Conservation (phyloP, 805 yeast species). For the Torulaspora microellipsoides region DNA sequence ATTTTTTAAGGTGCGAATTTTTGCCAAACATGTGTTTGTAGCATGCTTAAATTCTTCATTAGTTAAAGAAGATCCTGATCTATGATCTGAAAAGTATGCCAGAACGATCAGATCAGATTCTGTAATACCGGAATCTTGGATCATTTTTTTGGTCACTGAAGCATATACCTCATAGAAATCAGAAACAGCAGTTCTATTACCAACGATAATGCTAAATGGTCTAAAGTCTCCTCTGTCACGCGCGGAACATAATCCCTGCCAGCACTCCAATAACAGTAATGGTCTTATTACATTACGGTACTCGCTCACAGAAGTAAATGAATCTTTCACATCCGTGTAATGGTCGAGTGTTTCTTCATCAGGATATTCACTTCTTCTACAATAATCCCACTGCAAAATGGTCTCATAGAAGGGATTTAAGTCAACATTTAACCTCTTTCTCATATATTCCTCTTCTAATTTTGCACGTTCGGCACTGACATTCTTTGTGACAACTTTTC, state of each 20-base stretch:
- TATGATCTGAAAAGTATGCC: slow-evolving; percentile 44
- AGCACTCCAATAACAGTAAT: slow-evolving; percentile 77
- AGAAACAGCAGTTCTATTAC: slow-evolving; percentile 77
- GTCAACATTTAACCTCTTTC: slow-evolving; percentile 72
- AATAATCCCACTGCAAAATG: slow-evolving; percentile 75
- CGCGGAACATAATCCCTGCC: slow-evolving; percentile 83
- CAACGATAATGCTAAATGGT: slow-evolving; percentile 67
- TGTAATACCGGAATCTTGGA: slow-evolving; percentile 50
- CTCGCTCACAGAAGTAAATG: slow-evolving; percentile 54
- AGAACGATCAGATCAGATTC: slow-evolving; percentile 77
- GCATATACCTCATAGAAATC: slow-evolving; percentile 85
- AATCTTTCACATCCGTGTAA: slow-evolving; percentile 48
- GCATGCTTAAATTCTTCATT: slow-evolving; percentile 35
- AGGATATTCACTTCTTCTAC: slow-evolving; percentile 52
- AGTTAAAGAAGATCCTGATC: slow-evolving; percentile 25
- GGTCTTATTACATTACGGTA: slow-evolving; percentile 75
- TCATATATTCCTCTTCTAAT: slow-evolving; percentile 69
- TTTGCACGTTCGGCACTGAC: slow-evolving; percentile 42
- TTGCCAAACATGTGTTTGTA: slow-evolving; percentile 66
- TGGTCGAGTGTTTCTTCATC: slow-evolving; percentile 41
- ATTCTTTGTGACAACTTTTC: slow-evolving; percentile 35
- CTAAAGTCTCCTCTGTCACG: slow-evolving; percentile 50
- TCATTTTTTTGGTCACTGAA: slow-evolving; percentile 50
- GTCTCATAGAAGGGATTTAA: slow-evolving; percentile 67
- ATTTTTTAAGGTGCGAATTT: slow-evolving; percentile 66